Evolutionary conservation across 148 eudicot genomes (phyloP), one percentile per base, ranked within the genome.

Genomic region (Pharnaceum exiguum): DNA sequence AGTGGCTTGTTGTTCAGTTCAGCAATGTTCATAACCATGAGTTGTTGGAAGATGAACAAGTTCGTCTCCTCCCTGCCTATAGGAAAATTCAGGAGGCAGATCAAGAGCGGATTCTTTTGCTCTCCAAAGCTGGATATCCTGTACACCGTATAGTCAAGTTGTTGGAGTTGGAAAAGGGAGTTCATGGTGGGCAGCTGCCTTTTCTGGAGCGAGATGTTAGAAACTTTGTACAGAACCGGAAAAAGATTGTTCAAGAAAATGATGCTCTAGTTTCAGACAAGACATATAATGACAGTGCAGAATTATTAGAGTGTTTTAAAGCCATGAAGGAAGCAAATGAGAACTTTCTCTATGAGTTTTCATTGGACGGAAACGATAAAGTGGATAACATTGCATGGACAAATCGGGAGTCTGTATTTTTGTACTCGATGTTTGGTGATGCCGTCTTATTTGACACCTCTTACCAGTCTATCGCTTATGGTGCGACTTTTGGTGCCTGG

Each of bases 1-100:
- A 75, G 63, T 79, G 83, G 83, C 53, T 68, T 65, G 77, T 79
- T 39, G 75, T 73, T 29, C 78, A 74, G 35, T 74, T 74, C 45
- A 70, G 74, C 54, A 62, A 56, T 26, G 74, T 63, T 17, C 68
- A 63, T 57, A 70, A 68, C 22, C 72, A 68, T 38, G 72, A 68
- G 38, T 46, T 68, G 40, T 43, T 69, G 57, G 70, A 74, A 49
- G 74, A 74, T 55, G 78, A 69, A 38, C 74, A 69, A 32, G 78
- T 69, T n/a, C 72, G 72, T 46, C 72, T 73, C 23, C 72, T 56
- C 4, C 77, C 77, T 1, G 77, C 77, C 3, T 73, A 73, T 33
- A 63, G 77, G 9, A 73, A 67, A 28, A 73, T 73, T 31, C 58
- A 57, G 13, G 72, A 73, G 39, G 72, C 59, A 3, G 74, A 70